phyloP scores from a whole-genome alignment of 1,284 basidiomycete species.

The Grifola frondosa region DNA sequence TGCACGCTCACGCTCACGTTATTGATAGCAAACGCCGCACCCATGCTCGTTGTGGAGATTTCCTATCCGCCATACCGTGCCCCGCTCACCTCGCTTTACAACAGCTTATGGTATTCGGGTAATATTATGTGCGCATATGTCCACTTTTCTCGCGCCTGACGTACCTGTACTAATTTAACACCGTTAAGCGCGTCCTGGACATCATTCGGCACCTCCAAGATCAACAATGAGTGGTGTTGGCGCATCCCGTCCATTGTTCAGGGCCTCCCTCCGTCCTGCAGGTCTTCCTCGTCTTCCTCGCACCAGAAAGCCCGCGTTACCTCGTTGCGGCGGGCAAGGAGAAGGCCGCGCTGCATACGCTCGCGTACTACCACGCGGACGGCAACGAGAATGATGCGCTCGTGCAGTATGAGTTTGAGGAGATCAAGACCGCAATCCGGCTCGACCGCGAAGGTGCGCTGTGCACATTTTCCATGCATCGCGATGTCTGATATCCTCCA shows the following conservation, averaged over 20 bases:
- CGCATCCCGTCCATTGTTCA: constrained; percentile 71
- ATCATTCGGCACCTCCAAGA: constrained; percentile 71
- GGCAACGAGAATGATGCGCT: constrained; percentile 68
- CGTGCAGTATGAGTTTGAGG: constrained; percentile 70
- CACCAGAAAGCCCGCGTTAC: constrained; percentile 74
- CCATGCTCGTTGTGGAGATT: constrained; percentile 75
- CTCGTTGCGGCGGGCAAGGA: constrained; percentile 66
- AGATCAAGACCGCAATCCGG: constrained; percentile 74
- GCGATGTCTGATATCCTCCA: background rate
- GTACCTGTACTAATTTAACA: constrained; percentile 5
- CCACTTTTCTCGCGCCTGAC: constrained; percentile 6
- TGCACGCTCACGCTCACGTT: constrained; percentile 1
- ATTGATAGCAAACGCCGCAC: constrained; percentile 59
- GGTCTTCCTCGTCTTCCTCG: constrained; percentile 56
- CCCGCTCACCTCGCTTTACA: constrained; percentile 69
- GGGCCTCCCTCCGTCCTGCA: constrained; percentile 60
- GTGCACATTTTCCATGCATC: constrained; percentile 2
- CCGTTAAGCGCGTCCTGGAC: constrained; percentile 65
- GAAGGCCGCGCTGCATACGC: constrained; percentile 54
- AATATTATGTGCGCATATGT: constrained; percentile 54
- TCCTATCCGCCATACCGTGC: constrained; percentile 78
- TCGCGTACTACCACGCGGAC: constrained; percentile 77
- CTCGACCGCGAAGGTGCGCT: constrained; percentile 53
- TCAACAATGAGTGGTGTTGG: constrained; percentile 70
- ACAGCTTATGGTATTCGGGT: constrained; percentile 80